Percentiles rank a stretch among this genome's conserved stretches.
phyloP scores from a whole-genome alignment of 306 rosid species.

The Vigna reflexopilosa region DNA sequence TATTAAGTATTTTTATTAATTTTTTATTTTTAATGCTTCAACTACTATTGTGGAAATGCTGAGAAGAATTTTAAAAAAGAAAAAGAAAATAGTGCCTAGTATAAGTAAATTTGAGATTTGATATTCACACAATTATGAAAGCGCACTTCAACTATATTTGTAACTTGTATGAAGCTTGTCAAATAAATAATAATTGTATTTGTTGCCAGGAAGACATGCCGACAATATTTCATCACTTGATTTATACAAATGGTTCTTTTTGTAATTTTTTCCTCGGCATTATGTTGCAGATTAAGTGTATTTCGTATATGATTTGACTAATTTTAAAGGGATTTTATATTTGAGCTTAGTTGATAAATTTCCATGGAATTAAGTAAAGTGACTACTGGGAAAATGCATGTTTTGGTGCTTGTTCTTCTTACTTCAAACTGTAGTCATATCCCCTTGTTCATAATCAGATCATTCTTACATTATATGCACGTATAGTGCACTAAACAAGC shows the following conservation, averaged over 20 bases:
- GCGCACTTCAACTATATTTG: background rate
- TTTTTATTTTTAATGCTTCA: background rate
- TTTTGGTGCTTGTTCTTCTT: background rate
- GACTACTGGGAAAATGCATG: background rate
- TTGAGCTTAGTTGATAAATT: background rate
- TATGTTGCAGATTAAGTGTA: background rate
- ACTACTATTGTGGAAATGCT: background rate
- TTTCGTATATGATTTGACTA: background rate
- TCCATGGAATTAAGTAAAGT: background rate
- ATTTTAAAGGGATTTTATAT: background rate
- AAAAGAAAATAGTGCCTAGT: too few species aligned
- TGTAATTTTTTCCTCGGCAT: background rate
- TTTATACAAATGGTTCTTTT: too few species aligned
- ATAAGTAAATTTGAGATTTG: background rate
- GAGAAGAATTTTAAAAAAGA: background rate
- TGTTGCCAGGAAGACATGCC: background rate
- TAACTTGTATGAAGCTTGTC: background rate
- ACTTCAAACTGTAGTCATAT: background rate
- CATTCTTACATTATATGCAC: background rate
- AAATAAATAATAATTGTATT: background rate
- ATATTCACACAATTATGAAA: background rate
- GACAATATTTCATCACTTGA: too few species aligned
- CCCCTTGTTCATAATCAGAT: background rate
- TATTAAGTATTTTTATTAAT: background rate
- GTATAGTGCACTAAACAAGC: background rate